Conservation (phyloP, 148 eudicot species). For the Rhododendron williamsianum region DNA sequence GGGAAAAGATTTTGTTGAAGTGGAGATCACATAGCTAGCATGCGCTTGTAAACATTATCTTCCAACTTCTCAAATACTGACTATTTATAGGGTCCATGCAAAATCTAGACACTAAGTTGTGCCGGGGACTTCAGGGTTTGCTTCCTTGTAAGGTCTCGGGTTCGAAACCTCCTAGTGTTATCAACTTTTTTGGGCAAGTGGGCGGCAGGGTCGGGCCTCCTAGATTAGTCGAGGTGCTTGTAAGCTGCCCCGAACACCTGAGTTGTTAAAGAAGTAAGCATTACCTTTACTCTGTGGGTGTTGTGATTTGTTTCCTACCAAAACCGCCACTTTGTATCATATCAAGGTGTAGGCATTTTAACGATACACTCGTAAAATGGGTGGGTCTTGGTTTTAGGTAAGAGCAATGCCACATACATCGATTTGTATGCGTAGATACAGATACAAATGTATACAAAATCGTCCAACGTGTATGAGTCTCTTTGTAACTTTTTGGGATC, state of each 20-base stretch:
- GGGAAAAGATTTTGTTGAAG: neutral
- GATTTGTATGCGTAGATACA: neutral
- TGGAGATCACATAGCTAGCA: neutral
- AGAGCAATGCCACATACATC: neutral
- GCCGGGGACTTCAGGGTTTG: neutral
- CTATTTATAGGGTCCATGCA: neutral
- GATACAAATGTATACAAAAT: neutral
- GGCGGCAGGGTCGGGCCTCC: too few species aligned
- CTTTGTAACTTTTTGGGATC: neutral
- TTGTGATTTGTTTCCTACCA: neutral
- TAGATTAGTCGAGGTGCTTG: too few species aligned
- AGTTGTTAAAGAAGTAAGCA: too few species aligned
- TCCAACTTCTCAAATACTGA: neutral
- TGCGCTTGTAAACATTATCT: neutral
- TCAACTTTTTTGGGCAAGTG: too few species aligned
- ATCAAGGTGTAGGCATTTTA: neutral
- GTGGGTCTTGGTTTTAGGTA: neutral
- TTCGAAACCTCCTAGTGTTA: neutral
- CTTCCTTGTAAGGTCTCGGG: too few species aligned
- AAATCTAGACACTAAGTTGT: neutral
- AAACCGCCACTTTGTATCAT: neutral
- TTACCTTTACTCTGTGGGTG: neutral
- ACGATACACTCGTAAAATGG: neutral
- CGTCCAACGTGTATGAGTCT: neutral
- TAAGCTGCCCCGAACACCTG: too few species aligned